Conservation (phyloP, 2,329 filamentous ascomycete species). For the Aspergillus sp. region DNA sequence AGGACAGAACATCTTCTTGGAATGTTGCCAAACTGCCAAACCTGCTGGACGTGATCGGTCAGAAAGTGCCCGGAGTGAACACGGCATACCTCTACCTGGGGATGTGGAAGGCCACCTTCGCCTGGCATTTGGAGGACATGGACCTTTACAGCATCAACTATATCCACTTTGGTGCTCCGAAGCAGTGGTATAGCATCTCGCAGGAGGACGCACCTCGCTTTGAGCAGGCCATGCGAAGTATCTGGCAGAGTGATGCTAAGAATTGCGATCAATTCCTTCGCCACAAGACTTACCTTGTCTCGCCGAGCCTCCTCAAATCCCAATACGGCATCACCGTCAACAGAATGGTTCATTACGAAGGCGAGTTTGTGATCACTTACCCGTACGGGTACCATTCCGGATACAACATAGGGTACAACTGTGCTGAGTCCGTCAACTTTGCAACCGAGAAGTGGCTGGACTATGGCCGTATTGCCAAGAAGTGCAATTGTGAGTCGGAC, state of each 20-base stretch:
- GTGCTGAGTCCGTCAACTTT: conserved; percentile 97
- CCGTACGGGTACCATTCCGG: conserved; percentile 98
- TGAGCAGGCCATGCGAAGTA: conserved; percentile 86
- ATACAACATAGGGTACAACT: conserved; percentile 97
- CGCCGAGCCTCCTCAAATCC: conserved; percentile 73
- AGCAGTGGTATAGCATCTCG: conserved; percentile 99
- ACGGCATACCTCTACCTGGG: conserved; percentile 95
- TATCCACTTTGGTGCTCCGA: conserved; percentile 94
- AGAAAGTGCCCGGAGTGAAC: conserved; percentile 94
- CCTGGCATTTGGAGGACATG: conserved; percentile 97
- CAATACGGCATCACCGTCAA: conserved; percentile 95
- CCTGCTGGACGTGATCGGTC: conserved; percentile 82
- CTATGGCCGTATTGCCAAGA: conserved; percentile 90
- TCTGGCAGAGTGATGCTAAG: conserved; percentile 92
- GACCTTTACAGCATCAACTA: conserved; percentile 99
- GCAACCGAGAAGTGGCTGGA: conserved; percentile 91
- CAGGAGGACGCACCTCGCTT: conserved; percentile 89
- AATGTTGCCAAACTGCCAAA: conserved; percentile 94
- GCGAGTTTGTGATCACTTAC: conserved; percentile 97
- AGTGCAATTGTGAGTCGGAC: conserved; percentile 92
- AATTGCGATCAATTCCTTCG: conserved; percentile 91
- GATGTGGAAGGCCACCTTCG: conserved; percentile 99
- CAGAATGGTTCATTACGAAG: conserved; percentile 87
- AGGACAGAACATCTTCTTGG: conserved; percentile 66
- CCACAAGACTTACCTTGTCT: conserved; percentile 96